Evolutionary conservation across 2,329 filamentous ascomycete species (phyloP).

Genomic region (Penicillium sp.): DNA sequence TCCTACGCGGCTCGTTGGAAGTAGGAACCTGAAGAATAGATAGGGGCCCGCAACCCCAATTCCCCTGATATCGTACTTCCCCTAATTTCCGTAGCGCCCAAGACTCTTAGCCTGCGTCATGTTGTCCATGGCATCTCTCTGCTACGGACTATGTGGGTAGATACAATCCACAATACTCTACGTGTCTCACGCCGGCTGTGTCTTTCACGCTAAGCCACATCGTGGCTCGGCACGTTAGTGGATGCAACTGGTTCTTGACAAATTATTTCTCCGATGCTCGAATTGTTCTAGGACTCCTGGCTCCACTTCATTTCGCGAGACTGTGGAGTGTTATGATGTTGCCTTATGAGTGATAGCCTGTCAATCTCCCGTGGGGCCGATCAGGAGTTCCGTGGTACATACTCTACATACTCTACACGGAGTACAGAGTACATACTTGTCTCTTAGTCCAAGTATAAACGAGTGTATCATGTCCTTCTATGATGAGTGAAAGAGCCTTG

Average conservation of each 20-base stretch:
- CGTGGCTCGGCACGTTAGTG: constrained; percentile 10
- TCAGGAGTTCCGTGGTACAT: neutral
- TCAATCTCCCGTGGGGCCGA: neutral
- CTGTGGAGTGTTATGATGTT: neutral
- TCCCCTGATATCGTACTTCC: no score
- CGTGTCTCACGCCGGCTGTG: constrained; percentile 22
- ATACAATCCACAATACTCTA: constrained; percentile 5
- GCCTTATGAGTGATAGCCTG: neutral
- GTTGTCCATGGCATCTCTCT: no score
- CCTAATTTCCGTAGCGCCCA: no score
- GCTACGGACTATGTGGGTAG: no score
- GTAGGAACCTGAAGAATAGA: constrained; percentile 3
- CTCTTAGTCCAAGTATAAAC: neutral
- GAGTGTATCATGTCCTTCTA: no score
- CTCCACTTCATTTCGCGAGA: neutral
- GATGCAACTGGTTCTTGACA: neutral
- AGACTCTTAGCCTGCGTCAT: no score
- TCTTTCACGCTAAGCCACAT: constrained; percentile 13
- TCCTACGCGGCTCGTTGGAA: neutral
- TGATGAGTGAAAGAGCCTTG: neutral
- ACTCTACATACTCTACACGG: no score
- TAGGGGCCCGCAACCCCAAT: no score
- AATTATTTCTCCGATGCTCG: neutral
- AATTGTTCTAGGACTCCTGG: neutral
- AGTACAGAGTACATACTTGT: neutral